A percentile compares a stretch with the other conserved stretches of the same genome.
Conservation (phyloP, 169 alveolate genomes). For the Plasmodium gonderi region DNA sequence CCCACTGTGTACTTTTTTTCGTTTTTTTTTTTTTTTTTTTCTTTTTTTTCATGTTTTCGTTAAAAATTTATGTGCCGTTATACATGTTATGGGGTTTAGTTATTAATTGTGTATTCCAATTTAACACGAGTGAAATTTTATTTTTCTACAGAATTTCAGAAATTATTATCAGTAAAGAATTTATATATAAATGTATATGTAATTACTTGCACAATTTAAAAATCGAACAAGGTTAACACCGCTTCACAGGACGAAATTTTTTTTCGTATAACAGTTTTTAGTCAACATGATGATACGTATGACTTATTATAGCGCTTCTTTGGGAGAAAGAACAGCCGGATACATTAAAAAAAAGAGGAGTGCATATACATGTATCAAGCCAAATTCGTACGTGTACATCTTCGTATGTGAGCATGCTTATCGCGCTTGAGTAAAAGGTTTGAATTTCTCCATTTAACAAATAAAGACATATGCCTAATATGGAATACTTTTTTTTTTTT, state of each 20-base stretch:
- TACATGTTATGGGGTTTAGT: neutral
- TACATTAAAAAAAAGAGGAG: neutral
- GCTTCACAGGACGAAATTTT: neutral
- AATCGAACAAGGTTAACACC: neutral
- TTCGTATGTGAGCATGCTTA: neutral
- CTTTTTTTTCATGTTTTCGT: neutral
- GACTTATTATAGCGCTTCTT: neutral
- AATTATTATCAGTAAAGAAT: neutral
- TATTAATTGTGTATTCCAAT: neutral
- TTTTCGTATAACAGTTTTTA: neutral
- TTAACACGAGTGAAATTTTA: neutral
- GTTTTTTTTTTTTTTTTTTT: neutral
- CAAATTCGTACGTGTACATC: neutral
- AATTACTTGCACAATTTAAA: neutral
- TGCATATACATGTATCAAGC: neutral
- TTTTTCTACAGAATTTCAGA: neutral
- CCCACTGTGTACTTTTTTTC: neutral
- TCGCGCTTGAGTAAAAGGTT: neutral
- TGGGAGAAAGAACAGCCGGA: constrained; percentile 7
- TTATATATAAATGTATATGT: neutral
- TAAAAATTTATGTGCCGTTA: neutral
- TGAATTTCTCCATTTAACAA: neutral
- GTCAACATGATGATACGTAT: neutral
- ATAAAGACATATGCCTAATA: neutral
- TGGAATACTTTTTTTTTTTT: neutral